Evolutionary conservation across 257 asterid genomes (phyloP).

Genomic region (Agastache rugosa): DNA sequence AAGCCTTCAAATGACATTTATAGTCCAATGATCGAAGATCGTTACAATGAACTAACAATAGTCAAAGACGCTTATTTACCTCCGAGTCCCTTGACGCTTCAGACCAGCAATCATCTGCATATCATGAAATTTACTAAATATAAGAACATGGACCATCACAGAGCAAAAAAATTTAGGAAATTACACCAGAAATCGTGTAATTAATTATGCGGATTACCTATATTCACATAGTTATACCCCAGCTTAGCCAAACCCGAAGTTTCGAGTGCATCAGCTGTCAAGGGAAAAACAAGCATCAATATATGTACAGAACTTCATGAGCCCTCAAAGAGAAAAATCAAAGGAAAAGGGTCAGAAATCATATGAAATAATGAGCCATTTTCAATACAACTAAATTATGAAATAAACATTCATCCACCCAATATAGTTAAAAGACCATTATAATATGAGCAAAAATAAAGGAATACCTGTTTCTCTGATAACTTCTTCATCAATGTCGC

Average conservation of each 20-base stretch:
- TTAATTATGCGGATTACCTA: slow-evolving; percentile 52
- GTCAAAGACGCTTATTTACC: slow-evolving; percentile 49
- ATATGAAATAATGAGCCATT: background rate
- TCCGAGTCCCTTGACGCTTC: slow-evolving; percentile 51
- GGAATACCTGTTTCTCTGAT: slow-evolving; percentile 87
- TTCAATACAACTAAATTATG: slow-evolving; percentile 5
- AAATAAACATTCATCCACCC: background rate
- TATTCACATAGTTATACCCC: slow-evolving; percentile 79
- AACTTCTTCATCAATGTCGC: slow-evolving; percentile 76
- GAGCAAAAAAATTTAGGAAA: slow-evolving; percentile 17
- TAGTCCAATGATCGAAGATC: background rate
- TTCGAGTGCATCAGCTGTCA: slow-evolving; percentile 85
- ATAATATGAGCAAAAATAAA: slow-evolving; percentile 13
- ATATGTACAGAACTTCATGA: slow-evolving; percentile 2
- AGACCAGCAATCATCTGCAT: slow-evolving; percentile 99
- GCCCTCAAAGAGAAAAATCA: background rate
- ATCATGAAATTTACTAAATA: slow-evolving; percentile 25
- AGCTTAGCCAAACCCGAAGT: slow-evolving; percentile 88
- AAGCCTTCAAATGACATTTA: slow-evolving; percentile 4
- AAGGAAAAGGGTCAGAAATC: background rate
- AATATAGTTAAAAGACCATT: background rate
- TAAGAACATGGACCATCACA: background rate
- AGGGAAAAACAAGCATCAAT: slow-evolving; percentile 16
- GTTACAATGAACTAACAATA: background rate
- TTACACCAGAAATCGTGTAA: background rate